phyloP scores from a whole-genome alignment of 2,329 filamentous ascomycete genomes.

The Nigrograna mackinnonii region DNA sequence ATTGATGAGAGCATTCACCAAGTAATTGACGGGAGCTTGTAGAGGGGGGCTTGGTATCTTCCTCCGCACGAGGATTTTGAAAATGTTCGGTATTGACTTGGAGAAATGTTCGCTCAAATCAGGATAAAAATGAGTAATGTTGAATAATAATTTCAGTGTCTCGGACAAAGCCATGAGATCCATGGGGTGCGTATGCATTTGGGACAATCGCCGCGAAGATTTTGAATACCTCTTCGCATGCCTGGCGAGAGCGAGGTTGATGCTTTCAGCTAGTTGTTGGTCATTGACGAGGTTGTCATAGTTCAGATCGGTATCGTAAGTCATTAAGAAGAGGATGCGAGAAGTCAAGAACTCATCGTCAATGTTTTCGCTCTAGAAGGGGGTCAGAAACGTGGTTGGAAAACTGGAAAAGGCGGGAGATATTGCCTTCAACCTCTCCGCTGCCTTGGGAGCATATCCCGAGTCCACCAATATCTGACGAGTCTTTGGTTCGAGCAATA shows the following conservation, averaged over 20 bases:
- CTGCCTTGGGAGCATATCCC: slow-evolving; percentile 68
- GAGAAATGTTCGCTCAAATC: slow-evolving; percentile 66
- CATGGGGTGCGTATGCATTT: slow-evolving; percentile 57
- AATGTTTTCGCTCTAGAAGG: slow-evolving; percentile 62
- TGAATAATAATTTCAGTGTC: slow-evolving; percentile 86
- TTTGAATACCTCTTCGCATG: slow-evolving; percentile 60
- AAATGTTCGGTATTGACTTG: slow-evolving; percentile 68
- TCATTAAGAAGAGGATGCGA: slow-evolving; percentile 79
- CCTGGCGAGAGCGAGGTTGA: slow-evolving; percentile 70
- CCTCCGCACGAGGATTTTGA: slow-evolving; percentile 68
- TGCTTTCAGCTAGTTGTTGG: slow-evolving; percentile 67
- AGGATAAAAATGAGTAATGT: slow-evolving; percentile 76
- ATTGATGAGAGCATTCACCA: slow-evolving; percentile 82
- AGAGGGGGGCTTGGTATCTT: slow-evolving; percentile 68
- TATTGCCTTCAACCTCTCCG: slow-evolving; percentile 66
- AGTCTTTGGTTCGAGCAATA: slow-evolving; percentile 70
- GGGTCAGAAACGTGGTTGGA: too few relatives aligned
- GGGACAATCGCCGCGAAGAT: slow-evolving; percentile 20
- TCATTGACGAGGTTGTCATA: slow-evolving; percentile 68
- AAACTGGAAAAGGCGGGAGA: too few relatives aligned
- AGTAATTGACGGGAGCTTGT: slow-evolving; percentile 69
- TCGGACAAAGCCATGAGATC: slow-evolving; percentile 81
- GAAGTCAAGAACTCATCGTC: slow-evolving; percentile 87
- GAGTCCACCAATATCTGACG: slow-evolving; percentile 75
- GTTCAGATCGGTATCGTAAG: slow-evolving; percentile 74